A percentile compares a stretch with the other conserved stretches of the same genome.
These are phyloP conservation scores for Myxozyma vanderwaltii DNA, from an alignment of 805 yeast species.

Conservation along the genomic window DNA sequence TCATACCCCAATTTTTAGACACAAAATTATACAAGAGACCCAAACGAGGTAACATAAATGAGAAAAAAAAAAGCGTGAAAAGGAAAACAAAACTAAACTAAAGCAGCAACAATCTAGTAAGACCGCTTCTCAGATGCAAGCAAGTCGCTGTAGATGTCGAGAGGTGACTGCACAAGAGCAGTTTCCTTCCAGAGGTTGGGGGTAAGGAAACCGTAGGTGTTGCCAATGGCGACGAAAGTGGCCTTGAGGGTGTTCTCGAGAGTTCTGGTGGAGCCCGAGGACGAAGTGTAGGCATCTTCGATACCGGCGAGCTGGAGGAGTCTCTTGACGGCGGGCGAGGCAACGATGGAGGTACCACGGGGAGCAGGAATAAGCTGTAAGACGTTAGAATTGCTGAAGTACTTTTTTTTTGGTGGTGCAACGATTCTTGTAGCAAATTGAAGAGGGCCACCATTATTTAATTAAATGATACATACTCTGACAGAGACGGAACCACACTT, in stretches of 20 bases:
- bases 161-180: conserved; percentile 85
- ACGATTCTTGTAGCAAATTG: background rate
- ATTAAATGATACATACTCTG: conserved; percentile 52
- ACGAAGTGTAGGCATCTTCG: conserved; percentile 98
- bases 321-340: conserved; percentile 99
- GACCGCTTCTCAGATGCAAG: conserved; percentile 33
- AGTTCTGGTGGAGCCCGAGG: conserved; percentile 99
- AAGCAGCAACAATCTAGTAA: conserved; percentile 20
- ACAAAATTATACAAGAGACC: conserved; percentile 10
- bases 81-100: background rate
- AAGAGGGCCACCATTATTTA: background rate
- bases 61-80: background rate
- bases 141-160: conserved; percentile 71
- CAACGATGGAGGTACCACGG: conserved; percentile 99
- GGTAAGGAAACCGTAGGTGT: conserved; percentile 99
- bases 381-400: conserved; percentile 5
- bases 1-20: conserved; percentile 11
- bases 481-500: conserved; percentile 99
- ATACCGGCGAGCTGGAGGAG: conserved; percentile 99
- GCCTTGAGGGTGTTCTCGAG: conserved; percentile 99
- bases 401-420: no score
- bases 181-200: conserved; percentile 97
- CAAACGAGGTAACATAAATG: conserved; percentile 3
- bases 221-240: conserved; percentile 96
- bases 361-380: conserved; percentile 91